Percentiles rank a stretch among this genome's conserved stretches.
These are phyloP conservation scores for Agrocybe praecox DNA, from an alignment of 768 basidiomycete genomes.

Conservation along the genomic window DNA sequence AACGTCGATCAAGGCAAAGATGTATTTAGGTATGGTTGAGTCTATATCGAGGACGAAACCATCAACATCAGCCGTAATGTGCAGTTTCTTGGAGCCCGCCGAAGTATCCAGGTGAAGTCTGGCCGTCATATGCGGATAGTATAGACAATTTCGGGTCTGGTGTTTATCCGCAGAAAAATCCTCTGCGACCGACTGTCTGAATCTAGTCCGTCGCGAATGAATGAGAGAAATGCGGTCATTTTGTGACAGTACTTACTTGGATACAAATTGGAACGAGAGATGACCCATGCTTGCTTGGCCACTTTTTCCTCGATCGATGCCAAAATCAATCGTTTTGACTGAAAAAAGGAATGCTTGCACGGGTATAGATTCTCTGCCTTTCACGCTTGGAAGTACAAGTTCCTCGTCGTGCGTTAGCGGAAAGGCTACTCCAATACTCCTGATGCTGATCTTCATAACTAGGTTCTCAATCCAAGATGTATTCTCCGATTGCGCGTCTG, in stretches of 20 bases:
- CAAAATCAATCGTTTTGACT: constrained; percentile 74
- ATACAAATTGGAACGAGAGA: constrained; percentile 85
- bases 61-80: constrained; percentile 70
- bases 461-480: constrained; percentile 60
- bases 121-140: constrained; percentile 83
- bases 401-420: constrained; percentile 71
- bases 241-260: constrained; percentile 50
- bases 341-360: constrained; percentile 88
- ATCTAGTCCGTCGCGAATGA: constrained; percentile 47
- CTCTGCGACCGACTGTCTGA: constrained; percentile 68
- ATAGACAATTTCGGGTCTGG: constrained; percentile 65
- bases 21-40: constrained; percentile 73
- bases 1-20: constrained; percentile 84
- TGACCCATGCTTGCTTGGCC: constrained; percentile 74
- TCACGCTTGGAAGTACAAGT: constrained; percentile 49
- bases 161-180: constrained; percentile 78
- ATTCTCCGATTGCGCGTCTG: constrained; percentile 37
- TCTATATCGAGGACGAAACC: constrained; percentile 88
- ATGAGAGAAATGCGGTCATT: not conserved
- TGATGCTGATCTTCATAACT: constrained; percentile 54
- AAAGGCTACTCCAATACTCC: constrained; percentile 87
- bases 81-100: constrained; percentile 51
- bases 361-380: constrained; percentile 39
- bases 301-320: constrained; percentile 72
- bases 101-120: constrained; percentile 62